These are phyloP conservation scores for Taiwanofungus camphoratus DNA, from an alignment of 1,284 basidiomycete genomes.

Conservation along the genomic window DNA sequence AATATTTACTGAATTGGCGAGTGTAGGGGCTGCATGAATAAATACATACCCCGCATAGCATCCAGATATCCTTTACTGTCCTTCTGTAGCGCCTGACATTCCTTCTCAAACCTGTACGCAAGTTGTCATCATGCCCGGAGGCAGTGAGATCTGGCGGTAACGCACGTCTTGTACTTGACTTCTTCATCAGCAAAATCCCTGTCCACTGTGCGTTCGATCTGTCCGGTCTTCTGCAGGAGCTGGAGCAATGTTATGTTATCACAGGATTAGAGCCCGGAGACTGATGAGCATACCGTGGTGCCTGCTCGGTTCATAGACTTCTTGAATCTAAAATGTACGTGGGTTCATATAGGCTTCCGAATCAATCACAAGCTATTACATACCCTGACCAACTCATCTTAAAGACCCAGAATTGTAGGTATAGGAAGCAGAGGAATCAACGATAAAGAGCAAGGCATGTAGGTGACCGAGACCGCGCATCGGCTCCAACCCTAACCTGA, in stretches of 20 bases:
- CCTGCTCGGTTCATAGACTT: conserved; percentile 92
- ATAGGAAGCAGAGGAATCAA: neutral
- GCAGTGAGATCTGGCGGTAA: conserved; percentile 16
- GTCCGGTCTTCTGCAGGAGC: conserved; percentile 95
- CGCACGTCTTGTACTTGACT: conserved; percentile 84
- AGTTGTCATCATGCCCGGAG: neutral
- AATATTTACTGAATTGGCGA: conserved; percentile 1
- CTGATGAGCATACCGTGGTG: conserved; percentile 60
- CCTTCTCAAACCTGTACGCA: conserved; percentile 85
- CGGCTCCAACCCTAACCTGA: no score
- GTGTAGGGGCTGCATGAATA: neutral
- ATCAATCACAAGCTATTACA: conserved; percentile 6
- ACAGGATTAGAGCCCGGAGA: conserved; percentile 6
- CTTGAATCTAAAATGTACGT: conserved; percentile 66
- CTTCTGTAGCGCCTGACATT: conserved; percentile 87
- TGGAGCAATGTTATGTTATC: conserved; percentile 25
- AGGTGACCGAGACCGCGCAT: no score
- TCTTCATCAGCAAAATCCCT: conserved; percentile 92
- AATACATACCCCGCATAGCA: conserved; percentile 75
- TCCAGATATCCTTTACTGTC: conserved; percentile 95
- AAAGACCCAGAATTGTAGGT: neutral
- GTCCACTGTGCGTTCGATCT: conserved; percentile 94
- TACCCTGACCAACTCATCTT: conserved; percentile 50
- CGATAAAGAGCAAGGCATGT: no score
- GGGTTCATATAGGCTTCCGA: neutral